phyloP scores from a whole-genome alignment of 768 basidiomycete genomes.

The Mycena maculata region DNA sequence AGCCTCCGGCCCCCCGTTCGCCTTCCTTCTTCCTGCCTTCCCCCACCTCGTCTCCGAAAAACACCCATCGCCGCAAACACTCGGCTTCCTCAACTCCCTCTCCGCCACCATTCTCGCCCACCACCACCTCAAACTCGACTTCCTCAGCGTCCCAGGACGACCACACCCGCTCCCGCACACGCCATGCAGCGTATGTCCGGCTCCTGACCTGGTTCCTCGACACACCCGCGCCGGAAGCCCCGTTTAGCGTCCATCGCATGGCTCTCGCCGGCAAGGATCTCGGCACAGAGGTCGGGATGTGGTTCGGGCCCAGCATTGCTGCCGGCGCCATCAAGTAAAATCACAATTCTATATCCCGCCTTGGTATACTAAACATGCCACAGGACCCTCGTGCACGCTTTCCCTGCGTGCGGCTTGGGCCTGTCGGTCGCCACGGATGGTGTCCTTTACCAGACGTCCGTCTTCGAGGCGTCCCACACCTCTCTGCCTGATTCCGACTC shows the following conservation, averaged over 20 bases:
- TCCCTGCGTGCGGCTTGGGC: constrained; percentile 82
- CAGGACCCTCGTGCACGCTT: constrained; percentile 82
- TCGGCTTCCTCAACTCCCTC: constrained; percentile 62
- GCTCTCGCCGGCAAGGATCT: constrained; percentile 94
- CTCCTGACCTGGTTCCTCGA: constrained; percentile 97
- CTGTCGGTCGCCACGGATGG: constrained; percentile 88
- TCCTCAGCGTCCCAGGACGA: constrained; percentile 35
- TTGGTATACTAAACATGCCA: neutral
- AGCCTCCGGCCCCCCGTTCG: constrained; percentile 58
- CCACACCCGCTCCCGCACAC: constrained; percentile 8
- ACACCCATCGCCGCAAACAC: constrained; percentile 31
- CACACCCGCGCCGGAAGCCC: constrained; percentile 82
- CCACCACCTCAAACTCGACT: constrained; percentile 21
- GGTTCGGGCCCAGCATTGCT: constrained; percentile 99
- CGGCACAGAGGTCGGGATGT: constrained; percentile 95
- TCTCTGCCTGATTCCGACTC: constrained; percentile 40
- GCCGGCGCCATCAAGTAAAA: constrained; percentile 92
- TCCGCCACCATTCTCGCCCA: constrained; percentile 55
- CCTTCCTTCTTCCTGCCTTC: constrained; percentile 32
- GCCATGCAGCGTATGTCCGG: constrained; percentile 89
- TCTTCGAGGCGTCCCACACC: constrained; percentile 79
- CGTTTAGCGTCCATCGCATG: constrained; percentile 97
- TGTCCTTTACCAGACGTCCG: constrained; percentile 86
- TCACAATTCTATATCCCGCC: neutral
- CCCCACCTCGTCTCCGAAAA: constrained; percentile 32